Base-by-base conservation (phyloP, 805 yeast genomes). In the Cyberlindnera misumaiensis region DNA sequence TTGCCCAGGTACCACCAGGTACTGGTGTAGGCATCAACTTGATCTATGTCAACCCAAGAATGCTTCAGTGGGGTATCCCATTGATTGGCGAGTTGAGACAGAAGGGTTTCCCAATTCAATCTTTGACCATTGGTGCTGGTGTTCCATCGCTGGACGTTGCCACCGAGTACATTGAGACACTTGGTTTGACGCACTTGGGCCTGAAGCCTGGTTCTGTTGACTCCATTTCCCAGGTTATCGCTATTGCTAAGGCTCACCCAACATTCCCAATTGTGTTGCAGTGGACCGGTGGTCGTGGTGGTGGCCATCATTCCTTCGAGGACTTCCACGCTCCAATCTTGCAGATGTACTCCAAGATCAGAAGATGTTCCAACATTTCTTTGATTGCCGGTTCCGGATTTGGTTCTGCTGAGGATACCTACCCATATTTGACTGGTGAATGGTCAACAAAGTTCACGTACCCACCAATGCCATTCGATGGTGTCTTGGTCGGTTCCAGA, bases 201-300 rank as follows among this genome's bases (percentile, higher is more conserved):
- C 78, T 93, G 71, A 93, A 93, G 69, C 99, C 99, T 45, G 99
- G 99, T 59, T 87, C 97, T 18, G 74, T 88, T 40, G 98, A 93
- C 52, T 83, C 97, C 32, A 87, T 93, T 56, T 72, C 79, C 48
- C 90, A 84, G 63, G 85, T 80, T 51, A 80, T 93, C 53, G 67
- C 82, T 45, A 93, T 93, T 59, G 98, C 99, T 39, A 86, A 84
- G 59, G 89, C 95, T 35, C 95, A 89, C 67, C 98, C 98, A 50
- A 68, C 63, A 47, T 93, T 93, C 89, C 99, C 98, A 48, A 87
- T 93, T 57, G 90, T 93, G 40, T 69, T 93, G 54, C 98, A 93
- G 72, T 93, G 99, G 99, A 93, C 99, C 43, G 98, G 97, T 75
- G 99, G 99, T 65, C 89, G 99, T 76, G 99, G 97, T 70, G 99